These are phyloP conservation scores for Pueraria montana DNA, from an alignment of 306 rosid genomes.

Conservation along the genomic window DNA sequence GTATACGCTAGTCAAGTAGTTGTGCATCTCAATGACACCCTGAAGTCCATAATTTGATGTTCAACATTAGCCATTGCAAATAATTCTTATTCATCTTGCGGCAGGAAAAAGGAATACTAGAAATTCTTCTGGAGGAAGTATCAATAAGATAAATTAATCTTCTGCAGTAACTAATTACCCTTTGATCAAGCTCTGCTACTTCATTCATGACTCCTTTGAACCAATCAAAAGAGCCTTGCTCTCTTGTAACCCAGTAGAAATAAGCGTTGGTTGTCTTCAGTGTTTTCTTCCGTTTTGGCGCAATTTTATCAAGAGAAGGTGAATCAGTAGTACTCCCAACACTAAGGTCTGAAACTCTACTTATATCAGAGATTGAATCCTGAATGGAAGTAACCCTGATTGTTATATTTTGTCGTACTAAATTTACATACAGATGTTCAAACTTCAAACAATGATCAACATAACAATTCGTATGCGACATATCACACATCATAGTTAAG, in stretches of 20 bases:
- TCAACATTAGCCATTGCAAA: constrained; percentile 46
- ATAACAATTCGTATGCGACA: not conserved
- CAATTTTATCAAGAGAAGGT: constrained; percentile 55
- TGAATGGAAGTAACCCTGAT: constrained; percentile 49
- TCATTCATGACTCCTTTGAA: constrained; percentile 99
- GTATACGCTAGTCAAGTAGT: constrained; percentile 97
- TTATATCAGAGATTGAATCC: constrained; percentile 75
- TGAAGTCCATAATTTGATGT: constrained; percentile 53
- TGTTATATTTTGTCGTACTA: constrained; percentile 21
- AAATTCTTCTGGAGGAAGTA: constrained; percentile 38
- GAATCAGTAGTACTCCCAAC: constrained; percentile 66
- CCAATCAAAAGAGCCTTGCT: constrained; percentile 99
- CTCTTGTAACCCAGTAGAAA: constrained; percentile 99
- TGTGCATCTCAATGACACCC: constrained; percentile 99
- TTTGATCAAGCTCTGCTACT: constrained; percentile 93
- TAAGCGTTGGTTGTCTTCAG: constrained; percentile 95
- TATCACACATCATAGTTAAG: constrained; percentile 20
- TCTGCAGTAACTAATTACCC: constrained; percentile 63
- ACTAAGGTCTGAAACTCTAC: constrained; percentile 72
- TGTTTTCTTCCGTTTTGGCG: constrained; percentile 74
- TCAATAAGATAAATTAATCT: constrained; percentile 26
- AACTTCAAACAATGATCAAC: constrained; percentile 29
- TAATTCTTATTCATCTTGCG: constrained; percentile 38
- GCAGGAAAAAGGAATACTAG: constrained; percentile 26
- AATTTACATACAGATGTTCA: not conserved